Evolutionary conservation across 352 stramenopile genomes (phyloP).

Genomic region (Globisporangium cederbergense): DNA sequence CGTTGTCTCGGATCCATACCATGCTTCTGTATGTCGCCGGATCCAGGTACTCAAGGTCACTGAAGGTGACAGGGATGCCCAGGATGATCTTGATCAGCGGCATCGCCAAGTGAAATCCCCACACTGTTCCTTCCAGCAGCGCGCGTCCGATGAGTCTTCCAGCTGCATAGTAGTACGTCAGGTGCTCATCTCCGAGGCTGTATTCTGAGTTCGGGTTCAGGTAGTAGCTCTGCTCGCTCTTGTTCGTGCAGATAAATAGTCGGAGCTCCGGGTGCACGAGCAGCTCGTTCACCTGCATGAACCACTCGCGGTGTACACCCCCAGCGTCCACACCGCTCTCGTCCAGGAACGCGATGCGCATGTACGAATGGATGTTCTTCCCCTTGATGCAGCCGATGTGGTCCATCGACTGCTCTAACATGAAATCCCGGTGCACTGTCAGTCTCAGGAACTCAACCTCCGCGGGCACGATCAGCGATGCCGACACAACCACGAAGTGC

Average conservation of each 20-base stretch:
- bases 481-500: slow-evolving; percentile 38
- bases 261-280: slow-evolving; percentile 39
- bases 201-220: slow-evolving; percentile 55
- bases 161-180: slow-evolving; percentile 57
- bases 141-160: slow-evolving; percentile 59
- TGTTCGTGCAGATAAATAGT: slow-evolving; percentile 60
- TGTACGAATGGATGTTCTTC: slow-evolving; percentile 49
- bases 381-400: slow-evolving; percentile 50
- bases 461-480: slow-evolving; percentile 32
- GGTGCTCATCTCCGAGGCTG: slow-evolving; percentile 55
- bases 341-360: slow-evolving; percentile 78
- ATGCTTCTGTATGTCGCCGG: slow-evolving; percentile 46
- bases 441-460: slow-evolving; percentile 48
- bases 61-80: slow-evolving; percentile 91
- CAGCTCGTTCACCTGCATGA: slow-evolving; percentile 69
- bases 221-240: slow-evolving; percentile 52
- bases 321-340: slow-evolving; percentile 84
- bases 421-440: slow-evolving; percentile 41
- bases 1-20: slow-evolving; percentile 42
- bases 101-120: slow-evolving; percentile 91
- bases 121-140: slow-evolving; percentile 87
- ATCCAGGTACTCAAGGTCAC: slow-evolving; percentile 42
- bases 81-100: slow-evolving; percentile 98
- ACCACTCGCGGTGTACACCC: slow-evolving; percentile 88
- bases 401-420: slow-evolving; percentile 69